Evolutionary conservation across 2,329 filamentous ascomycete genomes (phyloP), one percentile per base, ranked within the genome.

Genomic region (Fusarium pilosicola): DNA sequence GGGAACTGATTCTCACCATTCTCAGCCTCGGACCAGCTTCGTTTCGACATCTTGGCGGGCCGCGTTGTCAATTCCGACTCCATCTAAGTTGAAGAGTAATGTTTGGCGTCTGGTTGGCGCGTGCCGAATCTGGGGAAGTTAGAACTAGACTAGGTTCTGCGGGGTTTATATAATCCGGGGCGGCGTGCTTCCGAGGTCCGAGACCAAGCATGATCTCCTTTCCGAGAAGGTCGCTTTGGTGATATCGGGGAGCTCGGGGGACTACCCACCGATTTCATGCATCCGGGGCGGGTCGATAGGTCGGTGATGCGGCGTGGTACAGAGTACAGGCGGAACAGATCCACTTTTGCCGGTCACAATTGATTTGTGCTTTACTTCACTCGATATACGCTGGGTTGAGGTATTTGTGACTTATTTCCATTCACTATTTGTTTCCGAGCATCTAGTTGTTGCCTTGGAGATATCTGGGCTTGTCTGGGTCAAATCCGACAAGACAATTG

Each of bases 401-500:
- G 26, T 1, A 30, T 20, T 22, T 26, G 32, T 12, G n/a, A 18
- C 13, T 28, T 54, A 20, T 11, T 39, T 49, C 22, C 7, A 34
- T 24, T 59, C 2, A 8, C 28, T 41, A 63, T 26, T 26, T 59
- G 42, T 34, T n/a, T 34, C 22, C 14, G 15, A 13, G 5, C 9
- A 30, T 59, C 46, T 55, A 70, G 20, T 38, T 28, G 51, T 61
- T 71, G 1, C 17, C 34, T 22, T 74, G 68, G 9, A 74, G 15
- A 10, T 74, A 62, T 17, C 55, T 58, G 0, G 75, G 75, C 38
- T 76, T 65, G 3, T 77, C 75, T 7, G 75, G 75, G 10, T 77
- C 75, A 24, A 59, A 76, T 6, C 73, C 75, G 2, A 77, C 73
- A 24, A 77, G 64, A 20, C 75, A 77, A 30, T 77, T 77, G 1